These are phyloP conservation scores for Salmacisia buchloeana DNA, from an alignment of 1,284 basidiomycete species.

Conservation along the genomic window DNA sequence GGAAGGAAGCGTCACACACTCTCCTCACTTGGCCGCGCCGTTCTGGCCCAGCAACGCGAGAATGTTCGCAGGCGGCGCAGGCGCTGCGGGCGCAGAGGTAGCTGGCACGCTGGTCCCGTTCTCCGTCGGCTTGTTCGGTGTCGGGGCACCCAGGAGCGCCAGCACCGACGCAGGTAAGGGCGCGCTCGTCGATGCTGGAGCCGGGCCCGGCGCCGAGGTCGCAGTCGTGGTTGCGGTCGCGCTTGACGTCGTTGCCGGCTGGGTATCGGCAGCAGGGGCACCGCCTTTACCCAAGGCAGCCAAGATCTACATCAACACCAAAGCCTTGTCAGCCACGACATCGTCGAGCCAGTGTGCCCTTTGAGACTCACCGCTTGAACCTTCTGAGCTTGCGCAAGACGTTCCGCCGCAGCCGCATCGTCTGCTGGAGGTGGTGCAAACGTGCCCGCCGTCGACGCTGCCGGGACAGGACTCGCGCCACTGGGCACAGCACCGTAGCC, in stretches of 20 bases:
- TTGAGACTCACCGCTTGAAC: slow-evolving; percentile 5
- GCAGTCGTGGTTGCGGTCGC: background rate
- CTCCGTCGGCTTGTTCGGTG: background rate
- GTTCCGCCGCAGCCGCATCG: background rate
- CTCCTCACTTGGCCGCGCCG: no score
- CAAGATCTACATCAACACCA: background rate
- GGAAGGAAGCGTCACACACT: no score
- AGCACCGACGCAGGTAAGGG: background rate
- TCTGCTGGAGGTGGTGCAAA: background rate
- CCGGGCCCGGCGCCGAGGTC: background rate
- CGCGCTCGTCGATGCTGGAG: no score
- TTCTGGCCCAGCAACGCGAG: slow-evolving; percentile 1
- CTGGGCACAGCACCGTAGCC: background rate
- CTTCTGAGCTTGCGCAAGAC: background rate
- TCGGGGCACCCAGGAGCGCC: background rate
- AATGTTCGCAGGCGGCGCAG: slow-evolving; percentile 4
- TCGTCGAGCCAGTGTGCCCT: background rate
- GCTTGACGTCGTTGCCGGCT: no score
- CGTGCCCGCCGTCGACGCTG: background rate
- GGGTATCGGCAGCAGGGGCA: no score
- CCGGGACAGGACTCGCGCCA: background rate
- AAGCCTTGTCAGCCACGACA: background rate
- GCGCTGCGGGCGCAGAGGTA: background rate
- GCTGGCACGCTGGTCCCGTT: no score
- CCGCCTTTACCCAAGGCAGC: background rate